phyloP scores from a whole-genome alignment of 495 filamentous ascomycete species.

The Neurospora sp. region DNA sequence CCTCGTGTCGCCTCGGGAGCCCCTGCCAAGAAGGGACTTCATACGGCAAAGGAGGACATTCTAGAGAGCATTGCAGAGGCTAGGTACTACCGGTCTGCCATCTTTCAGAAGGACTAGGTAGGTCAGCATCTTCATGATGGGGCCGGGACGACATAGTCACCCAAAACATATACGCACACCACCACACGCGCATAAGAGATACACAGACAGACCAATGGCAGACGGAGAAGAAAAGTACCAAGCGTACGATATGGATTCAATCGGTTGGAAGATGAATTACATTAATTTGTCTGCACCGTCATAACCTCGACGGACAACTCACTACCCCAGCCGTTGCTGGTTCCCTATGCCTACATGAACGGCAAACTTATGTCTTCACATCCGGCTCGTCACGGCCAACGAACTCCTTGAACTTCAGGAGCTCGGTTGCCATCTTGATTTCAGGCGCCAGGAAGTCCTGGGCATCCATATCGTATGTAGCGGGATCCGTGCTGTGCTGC shows the following conservation, averaged over 20 bases:
- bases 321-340: background rate
- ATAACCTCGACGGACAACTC: background rate
- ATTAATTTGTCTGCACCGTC: background rate
- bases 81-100: slow-evolving; percentile 58
- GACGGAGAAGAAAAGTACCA: background rate
- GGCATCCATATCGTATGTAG: slow-evolving; percentile 63
- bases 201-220: background rate
- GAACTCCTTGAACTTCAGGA: slow-evolving; percentile 84
- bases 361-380: slow-evolving; percentile 66
- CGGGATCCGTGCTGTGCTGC: slow-evolving; percentile 68
- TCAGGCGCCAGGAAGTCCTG: slow-evolving; percentile 93
- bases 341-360: background rate
- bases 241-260: background rate
- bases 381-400: slow-evolving; percentile 85
- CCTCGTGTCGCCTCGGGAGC: slow-evolving; percentile 22
- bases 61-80: slow-evolving; percentile 92
- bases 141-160: background rate
- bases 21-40: slow-evolving; percentile 63
- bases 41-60: slow-evolving; percentile 83
- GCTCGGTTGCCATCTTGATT: slow-evolving; percentile 67
- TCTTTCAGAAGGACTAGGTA: slow-evolving; percentile 38
- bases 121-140: background rate
- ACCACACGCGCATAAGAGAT: background rate
- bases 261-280: background rate
- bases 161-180: background rate